These are phyloP conservation scores for Daldinia childiae DNA, from an alignment of 495 filamentous ascomycete genomes.

Conservation along the genomic window DNA sequence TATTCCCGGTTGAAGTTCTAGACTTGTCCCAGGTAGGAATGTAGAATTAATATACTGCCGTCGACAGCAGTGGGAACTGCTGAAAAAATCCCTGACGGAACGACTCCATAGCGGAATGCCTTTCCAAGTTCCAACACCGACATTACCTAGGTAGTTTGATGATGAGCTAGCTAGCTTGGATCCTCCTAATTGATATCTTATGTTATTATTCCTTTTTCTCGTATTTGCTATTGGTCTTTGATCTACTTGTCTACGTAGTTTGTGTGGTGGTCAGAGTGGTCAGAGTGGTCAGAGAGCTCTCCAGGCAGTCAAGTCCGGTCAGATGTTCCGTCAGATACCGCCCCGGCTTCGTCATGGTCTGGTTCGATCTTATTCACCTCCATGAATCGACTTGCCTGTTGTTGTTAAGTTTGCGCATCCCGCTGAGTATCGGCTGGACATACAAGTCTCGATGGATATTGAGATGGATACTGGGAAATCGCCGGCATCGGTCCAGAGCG, in stretches of 20 bases:
- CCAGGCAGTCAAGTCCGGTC: slow-evolving; percentile 7
- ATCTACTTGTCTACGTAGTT: slow-evolving; percentile 1
- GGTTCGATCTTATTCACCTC: slow-evolving; percentile 28
- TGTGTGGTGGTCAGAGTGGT: slow-evolving; percentile 1
- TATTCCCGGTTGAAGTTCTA: slow-evolving; percentile 32
- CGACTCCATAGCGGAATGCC: slow-evolving; percentile 20
- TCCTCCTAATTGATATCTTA: slow-evolving; percentile 19
- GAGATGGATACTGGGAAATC: slow-evolving; percentile 38
- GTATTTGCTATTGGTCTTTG: neutral
- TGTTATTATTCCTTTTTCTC: slow-evolving; percentile 17
- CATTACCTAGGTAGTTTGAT: slow-evolving; percentile 25
- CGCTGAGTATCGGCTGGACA: slow-evolving; percentile 11
- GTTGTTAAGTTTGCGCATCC: slow-evolving; percentile 14
- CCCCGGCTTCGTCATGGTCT: slow-evolving; percentile 27
- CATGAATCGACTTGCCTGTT: slow-evolving; percentile 29
- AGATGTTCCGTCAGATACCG: slow-evolving; percentile 30
- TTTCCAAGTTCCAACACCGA: slow-evolving; percentile 36
- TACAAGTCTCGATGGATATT: slow-evolving; percentile 28
- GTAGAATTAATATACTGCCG: slow-evolving; percentile 20
- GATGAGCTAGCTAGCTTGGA: slow-evolving; percentile 24
- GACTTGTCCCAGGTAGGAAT: slow-evolving; percentile 42
- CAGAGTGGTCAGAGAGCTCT: neutral
- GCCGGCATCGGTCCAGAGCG: slow-evolving; percentile 33
- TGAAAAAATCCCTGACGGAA: slow-evolving; percentile 20
- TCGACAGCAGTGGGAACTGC: slow-evolving; percentile 24